Evolutionary conservation across 2,329 filamentous ascomycete genomes (phyloP), one percentile per base, ranked within the genome.

Genomic region (Botrytis fabae): DNA sequence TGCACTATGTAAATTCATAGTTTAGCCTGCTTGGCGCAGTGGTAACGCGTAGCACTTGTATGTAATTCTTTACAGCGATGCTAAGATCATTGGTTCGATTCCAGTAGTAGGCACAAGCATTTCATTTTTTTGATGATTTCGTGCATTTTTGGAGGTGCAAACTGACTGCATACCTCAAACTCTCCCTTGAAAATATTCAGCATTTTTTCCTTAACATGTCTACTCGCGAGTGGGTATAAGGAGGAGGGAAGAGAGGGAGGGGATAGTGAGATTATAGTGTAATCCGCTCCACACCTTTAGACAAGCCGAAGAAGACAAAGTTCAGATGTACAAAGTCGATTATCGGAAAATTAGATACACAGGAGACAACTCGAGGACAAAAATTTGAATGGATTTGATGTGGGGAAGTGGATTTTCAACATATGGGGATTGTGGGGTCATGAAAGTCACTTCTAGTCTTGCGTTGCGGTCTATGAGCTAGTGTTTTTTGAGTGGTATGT

Each of bases 1-100:
- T 1, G 18, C 1, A 4, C 6, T 0, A 6, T 16, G 9, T 0
- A 38, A 28, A 40, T 8, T 1, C 5, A 40, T 40, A 10, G 4
- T 1, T 40, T 22, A 25, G 48, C 65, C 48, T 68, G 35, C 65
- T 68, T 57, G 48, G 46, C 65, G 65, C 65, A 42, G 48, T 68
- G 65, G 65, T 68, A 68, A 68, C 64, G 46, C 46, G 64, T 68
- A 68, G 64, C 64, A 68, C 46, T 68, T 68, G 64, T 68, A 68
- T 22, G 32, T 38, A 10, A n/a, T 0, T 6, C 1, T 20, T 9
- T 28, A 22, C 16, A 32, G 64, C n/a, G 20, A 68, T 68, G 65
- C 65, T 57, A 10, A 68, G 48, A 68, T 68, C 65, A 68, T 68
- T 68, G 35, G 48, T 68, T 68, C 48, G 48, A 68, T 68, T 68